A percentile compares a stretch with the other conserved stretches of the same genome.
These are phyloP conservation scores for Pichia deserticola DNA, from an alignment of 805 yeast species.

Conservation along the genomic window DNA sequence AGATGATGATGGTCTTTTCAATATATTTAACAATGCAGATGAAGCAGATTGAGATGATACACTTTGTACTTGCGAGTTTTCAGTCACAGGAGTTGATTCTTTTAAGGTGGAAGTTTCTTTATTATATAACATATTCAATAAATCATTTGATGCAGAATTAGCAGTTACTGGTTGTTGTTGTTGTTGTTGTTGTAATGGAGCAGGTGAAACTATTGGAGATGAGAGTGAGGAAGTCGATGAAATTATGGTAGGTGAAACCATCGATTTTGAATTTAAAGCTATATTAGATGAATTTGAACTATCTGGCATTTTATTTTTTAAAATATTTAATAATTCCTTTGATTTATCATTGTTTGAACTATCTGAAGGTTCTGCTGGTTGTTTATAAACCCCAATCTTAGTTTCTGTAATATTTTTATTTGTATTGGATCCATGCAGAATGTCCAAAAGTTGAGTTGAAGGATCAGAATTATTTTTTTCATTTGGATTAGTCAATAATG, in stretches of 20 bases:
- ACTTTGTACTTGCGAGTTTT: not conserved
- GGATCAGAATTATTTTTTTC: slow-evolving; percentile 3
- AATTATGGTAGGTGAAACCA: not conserved
- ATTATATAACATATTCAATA: not conserved
- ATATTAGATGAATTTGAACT: not conserved
- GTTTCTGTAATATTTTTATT: not conserved
- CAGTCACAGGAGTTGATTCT: not conserved
- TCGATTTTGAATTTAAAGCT: not conserved
- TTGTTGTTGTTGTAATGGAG: too few relatives aligned
- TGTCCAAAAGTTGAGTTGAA: slow-evolving; percentile 7
- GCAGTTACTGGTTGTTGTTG: not conserved
- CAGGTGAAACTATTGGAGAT: too few relatives aligned
- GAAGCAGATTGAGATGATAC: not conserved
- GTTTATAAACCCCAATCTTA: too few relatives aligned
- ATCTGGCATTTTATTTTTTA: not conserved
- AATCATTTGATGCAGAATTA: not conserved
- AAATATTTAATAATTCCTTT: slow-evolving; percentile 4
- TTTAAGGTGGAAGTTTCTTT: not conserved
- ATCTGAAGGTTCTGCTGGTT: too few relatives aligned
- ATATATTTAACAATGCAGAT: slow-evolving; percentile 6
- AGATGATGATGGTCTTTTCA: slow-evolving; percentile 7
- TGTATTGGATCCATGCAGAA: not conserved
- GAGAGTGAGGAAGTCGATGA: not conserved
- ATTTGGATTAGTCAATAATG: slow-evolving; percentile 1
- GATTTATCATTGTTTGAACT: not conserved